A percentile compares a stretch with the other conserved stretches of the same genome.
These are phyloP conservation scores for Cyclotella atomus DNA, from an alignment of 108 stramenopile genomes.

Conservation along the genomic window DNA sequence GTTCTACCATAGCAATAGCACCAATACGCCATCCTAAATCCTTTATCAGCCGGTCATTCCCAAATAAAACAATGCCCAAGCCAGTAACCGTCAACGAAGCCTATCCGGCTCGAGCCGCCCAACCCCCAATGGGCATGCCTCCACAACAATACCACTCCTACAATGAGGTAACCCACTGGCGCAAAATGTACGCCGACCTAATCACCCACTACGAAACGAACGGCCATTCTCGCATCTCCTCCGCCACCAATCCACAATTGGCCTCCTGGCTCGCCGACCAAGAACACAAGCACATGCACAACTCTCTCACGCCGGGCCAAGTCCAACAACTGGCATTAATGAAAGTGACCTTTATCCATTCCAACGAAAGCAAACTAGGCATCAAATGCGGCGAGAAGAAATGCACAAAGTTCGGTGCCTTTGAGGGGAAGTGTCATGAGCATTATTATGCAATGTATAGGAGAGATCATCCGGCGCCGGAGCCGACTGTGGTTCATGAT, in stretches of 20 bases:
- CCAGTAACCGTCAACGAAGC: background rate
- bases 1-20: no score
- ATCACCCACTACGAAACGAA: conserved; percentile 7
- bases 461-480: background rate
- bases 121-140: background rate
- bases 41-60: no score
- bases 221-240: background rate
- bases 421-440: conserved; percentile 8
- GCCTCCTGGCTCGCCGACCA: background rate
- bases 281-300: background rate
- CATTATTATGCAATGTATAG: background rate
- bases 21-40: no score
- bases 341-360: conserved; percentile 2
- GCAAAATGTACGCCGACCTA: conserved; percentile 6
- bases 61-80: background rate
- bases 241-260: background rate
- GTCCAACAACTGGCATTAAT: conserved; percentile 1
- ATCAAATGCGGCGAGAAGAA: background rate
- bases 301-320: background rate
- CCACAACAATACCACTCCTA: background rate
- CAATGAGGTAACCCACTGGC: background rate
- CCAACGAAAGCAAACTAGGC: background rate
- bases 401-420: background rate
- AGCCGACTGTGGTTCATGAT: background rate
- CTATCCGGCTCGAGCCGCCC: no score